Base-by-base conservation (phyloP, 2,329 filamentous ascomycete genomes). In the Lecanosticta acicola region DNA sequence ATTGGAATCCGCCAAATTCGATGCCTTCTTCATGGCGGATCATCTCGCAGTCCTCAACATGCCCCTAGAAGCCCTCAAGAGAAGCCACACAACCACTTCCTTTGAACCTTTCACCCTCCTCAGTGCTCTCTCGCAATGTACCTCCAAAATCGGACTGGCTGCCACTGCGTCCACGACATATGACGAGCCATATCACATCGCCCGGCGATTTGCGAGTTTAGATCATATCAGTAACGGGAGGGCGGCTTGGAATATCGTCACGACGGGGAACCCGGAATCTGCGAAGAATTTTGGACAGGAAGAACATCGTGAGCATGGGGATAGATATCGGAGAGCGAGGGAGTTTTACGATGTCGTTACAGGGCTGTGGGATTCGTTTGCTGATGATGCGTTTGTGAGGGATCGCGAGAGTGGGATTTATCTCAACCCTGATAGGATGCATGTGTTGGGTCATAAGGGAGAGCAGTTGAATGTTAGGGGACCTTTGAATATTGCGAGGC, bases 51-150 rank as follows among this genome's bases (percentile, higher is more conserved):
- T 60, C 4, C 44, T 60, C 11, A 60, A 60, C 29, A 59, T 60
- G 76, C 76, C 76, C 0, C 59, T 74, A 1, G 77, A 79, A 45
- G 76, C 77, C 1, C 65, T 80, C 9, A 75, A 76, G 53, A 72
- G 76, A 21, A 78, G 74, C 49, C 77, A 80, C 43, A 80, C 77
- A 0, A 73, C 77, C 1, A 78, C 75, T 0, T 79, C 76, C 0
- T 79, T 79, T 47, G 76, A 79, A 53, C 76, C 2, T 8, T 59
- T 59, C 24, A 59, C 57, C 0, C 46, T 62, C 13, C 63, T 75
- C 4, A 63, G 72, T 0, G 71, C 72, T 1, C 68, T 75, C 60
- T 70, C 71, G 1, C 66, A 71, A 2, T 62, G 59, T 5, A 68
- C 74, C 0, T 66, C 71, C 36, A 69, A 65, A 16, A 67, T 76